Base-by-base conservation (phyloP, 2,329 filamentous ascomycete species). In the Colletotrichum sp. region DNA sequence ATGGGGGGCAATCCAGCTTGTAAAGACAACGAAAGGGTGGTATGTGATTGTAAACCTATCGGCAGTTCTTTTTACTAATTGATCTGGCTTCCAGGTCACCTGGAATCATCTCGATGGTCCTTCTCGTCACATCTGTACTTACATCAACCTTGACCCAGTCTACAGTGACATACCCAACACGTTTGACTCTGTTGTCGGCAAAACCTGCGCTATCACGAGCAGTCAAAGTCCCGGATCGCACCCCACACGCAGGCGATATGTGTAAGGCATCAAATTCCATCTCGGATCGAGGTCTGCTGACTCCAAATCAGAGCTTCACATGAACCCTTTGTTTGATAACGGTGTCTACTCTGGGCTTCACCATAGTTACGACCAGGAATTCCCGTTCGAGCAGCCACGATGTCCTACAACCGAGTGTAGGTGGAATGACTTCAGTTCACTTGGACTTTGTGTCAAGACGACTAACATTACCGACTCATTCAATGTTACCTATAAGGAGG, bases 1-100 rank as follows among this genome's bases (percentile, higher is more conserved):
- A 2, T 76, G 77, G 30, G 79, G 79, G 9, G 76, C 77, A 16
- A 36, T 72, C 16, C 63, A 68, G 18, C 21, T 68, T 10, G 14
- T 63, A 21, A 72, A 68, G 55, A 72, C 64, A 7, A 72, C 70
- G 1, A 68, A 48, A 36, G 64, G 63, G 4, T 68, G 55, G 70
- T 72, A 18, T 21, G 63, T 32, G 5, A 21, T 16, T 10, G n/a
- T 32, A 18, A 3, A 32, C 28, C 3, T 18, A 13, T 12, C 28
- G 28, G 28, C 28, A 30, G 28, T 30, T 30, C 3, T 28, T 30
- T 30, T 30, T 30, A 30, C 28, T 30, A 30, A 30, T 30, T 30
- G 28, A 30, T 30, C 28, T 30, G 28, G 16, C 21, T n/a, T 3
- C 18, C 2, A 71, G 68, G 68, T 56, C 59, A 7, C 59, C 59